Evolutionary conservation across 805 yeast genomes (phyloP).

Genomic region (Yarrowia deformans): DNA sequence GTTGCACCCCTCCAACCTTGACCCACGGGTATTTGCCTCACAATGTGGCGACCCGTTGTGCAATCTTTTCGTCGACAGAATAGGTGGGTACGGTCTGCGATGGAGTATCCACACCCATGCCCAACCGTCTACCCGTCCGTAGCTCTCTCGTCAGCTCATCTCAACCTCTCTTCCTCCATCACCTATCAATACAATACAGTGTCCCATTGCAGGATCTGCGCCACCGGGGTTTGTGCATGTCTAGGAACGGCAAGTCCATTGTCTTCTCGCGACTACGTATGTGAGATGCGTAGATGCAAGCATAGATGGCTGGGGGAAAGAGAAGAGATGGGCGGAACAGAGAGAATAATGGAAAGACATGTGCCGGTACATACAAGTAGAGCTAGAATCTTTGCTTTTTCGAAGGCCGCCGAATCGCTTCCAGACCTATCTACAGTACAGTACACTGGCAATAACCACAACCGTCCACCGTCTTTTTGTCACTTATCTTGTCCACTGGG

Average conservation of each 20-base stretch:
- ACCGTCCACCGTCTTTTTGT: neutral
- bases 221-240: conserved; percentile 12
- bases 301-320: conserved; percentile 6
- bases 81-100: neutral
- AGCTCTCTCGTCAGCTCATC: neutral
- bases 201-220: conserved; percentile 10
- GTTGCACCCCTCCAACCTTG: conserved; percentile 32
- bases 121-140: too few relatives aligned
- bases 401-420: too few relatives aligned
- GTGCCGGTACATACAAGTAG: too few relatives aligned
- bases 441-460: neutral
- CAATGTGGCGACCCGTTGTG: too few relatives aligned
- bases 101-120: too few relatives aligned
- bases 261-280: conserved; percentile 6
- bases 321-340: too few relatives aligned
- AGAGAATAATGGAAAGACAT: too few relatives aligned
- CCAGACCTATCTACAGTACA: too few relatives aligned
- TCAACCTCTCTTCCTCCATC: neutral
- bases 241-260: conserved; percentile 28
- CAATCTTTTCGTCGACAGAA: too few relatives aligned
- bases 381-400: neutral
- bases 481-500: neutral
- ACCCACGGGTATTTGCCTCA: conserved; percentile 27
- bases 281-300: conserved; percentile 21
- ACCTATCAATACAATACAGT: conserved; percentile 2